Evolutionary conservation across 495 filamentous ascomycete genomes (phyloP), one percentile per base, ranked within the genome.

Genomic region (Letharia columbiana): DNA sequence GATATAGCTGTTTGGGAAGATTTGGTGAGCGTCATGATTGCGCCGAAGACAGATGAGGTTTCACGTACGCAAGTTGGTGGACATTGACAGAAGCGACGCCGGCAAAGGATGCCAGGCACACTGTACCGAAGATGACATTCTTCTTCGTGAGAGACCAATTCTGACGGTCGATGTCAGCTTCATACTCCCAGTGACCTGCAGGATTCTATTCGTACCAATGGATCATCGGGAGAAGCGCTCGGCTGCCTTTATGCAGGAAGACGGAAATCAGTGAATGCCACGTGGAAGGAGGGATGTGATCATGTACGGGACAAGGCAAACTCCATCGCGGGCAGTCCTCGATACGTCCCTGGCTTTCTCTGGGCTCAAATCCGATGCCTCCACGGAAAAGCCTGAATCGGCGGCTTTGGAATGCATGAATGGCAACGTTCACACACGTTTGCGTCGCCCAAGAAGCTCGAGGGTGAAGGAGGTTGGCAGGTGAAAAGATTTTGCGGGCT

Each of bases 31-130:
- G 52, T 45, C 64, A 42, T 31, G 28, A 23, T 13, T 28, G 10
- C 23, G 12, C n/a, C 13, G 8, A 12, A 4, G 42, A 31, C n/a
- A 47, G 23, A 28, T 44, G 7, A 28, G 15, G 17, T 40, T 2
- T 61, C 40, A 47, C 23, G 57, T 66, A 68, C 70, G 75, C 75
- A 23, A 77, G 71, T 56, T 75, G 75, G 41, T 73, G 73, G 18
- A 74, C 75, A n/a, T 73, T 68, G 20, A 74, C 70, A 42, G 75
- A 73, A 54, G 73, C 72, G 3, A 71, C 68, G 28, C 71, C 74
- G 28, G 75, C 66, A 65, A 77, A 75, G 2, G 70, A 71, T 7
- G 71, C 74, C 33, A 78, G 69, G 39, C 76, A 77, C 47, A 77
- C 60, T 23, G 71, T 68, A 15, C 71, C 61, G 10, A 76, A 69